Base-by-base conservation (phyloP, 2,329 filamentous ascomycete genomes). In the Colletotrichum orbiculare region DNA sequence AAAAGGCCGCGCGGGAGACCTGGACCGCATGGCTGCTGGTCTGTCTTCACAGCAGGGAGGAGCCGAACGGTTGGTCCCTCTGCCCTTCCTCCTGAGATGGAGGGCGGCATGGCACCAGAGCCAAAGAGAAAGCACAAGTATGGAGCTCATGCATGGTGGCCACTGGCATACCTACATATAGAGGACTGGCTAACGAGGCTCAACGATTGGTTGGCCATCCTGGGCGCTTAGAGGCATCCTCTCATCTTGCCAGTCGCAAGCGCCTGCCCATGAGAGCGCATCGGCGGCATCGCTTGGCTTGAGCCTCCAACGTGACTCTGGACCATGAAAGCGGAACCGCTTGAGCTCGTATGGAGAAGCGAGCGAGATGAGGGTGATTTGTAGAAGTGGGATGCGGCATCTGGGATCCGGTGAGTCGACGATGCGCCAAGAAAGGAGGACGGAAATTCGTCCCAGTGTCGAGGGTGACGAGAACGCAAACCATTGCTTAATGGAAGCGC, bases 181-280 rank as follows among this genome's bases (percentile, higher is more conserved):
- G 25, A 25, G 25, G 25, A 25, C 25, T 25, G 25, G 25, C 54
- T 58, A 45, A 54, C 48, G 54, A 48, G 66, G 67, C 63, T 64
- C 45, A n/a, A 54, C 68, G 66, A 69, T 69, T 69, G 67, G 67
- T 45, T 55, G 52, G 7, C 6, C 25, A 39, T 49, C 49, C 25
- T 60, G 67, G 67, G 67, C 67, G 67, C 67, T 69, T 69, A 69
- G 47, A 55, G 47, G 63, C 62, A 60, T 66, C 65, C 56, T 65
- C 61, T 60, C 50, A 37, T 55, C 15, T 33, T 25, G 59, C 45
- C 25, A 25, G 25, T 43, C 61, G 61, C 55, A 67, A 67, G 65
- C 65, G 65, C 61, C 65, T 66, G 64, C 59, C 64, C 60, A 41
- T 49, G 60, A 54, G 41, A 13, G 64, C 37, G 52, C 41, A 56